A percentile compares a stretch with the other conserved stretches of the same genome.
Conservation (phyloP, 163 green algal genomes). For the Volvox carteri region DNA sequence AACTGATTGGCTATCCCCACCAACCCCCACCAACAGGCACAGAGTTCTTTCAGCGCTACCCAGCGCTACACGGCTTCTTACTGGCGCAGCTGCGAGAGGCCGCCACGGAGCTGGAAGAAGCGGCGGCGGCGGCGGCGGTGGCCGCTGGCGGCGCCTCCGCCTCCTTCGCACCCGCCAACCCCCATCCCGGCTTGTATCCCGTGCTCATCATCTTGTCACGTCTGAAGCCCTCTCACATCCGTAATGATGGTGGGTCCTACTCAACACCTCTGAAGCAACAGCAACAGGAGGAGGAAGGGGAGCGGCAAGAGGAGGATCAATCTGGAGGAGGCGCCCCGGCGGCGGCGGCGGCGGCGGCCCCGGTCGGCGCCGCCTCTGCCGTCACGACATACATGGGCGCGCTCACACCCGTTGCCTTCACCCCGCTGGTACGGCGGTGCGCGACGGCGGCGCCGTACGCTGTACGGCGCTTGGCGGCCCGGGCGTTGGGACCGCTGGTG, state of each 20-base stretch:
- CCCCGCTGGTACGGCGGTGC: conserved; percentile 69
- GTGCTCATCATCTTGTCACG: conserved; percentile 89
- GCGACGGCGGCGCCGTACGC: conserved; percentile 59
- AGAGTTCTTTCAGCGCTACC: conserved; percentile 90
- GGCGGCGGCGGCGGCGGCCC: background rate
- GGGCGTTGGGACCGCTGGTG: conserved; percentile 75
- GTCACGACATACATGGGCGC: conserved; percentile 33
- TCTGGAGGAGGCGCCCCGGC: background rate
- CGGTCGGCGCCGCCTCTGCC: background rate
- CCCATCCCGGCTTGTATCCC: conserved; percentile 87
- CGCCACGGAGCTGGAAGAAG: conserved; percentile 58
- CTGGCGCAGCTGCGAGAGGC: conserved; percentile 77
- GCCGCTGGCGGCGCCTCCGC: conserved; percentile 46
- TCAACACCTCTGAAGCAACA: background rate
- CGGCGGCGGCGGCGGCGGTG: background rate
- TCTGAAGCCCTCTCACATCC: conserved; percentile 66
- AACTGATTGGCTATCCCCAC: too few species aligned
- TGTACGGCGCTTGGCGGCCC: conserved; percentile 76
- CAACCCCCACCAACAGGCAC: too few species aligned
- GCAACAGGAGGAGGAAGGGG: background rate
- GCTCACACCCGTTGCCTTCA: conserved; percentile 68
- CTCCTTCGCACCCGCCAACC: background rate
- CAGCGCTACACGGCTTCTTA: conserved; percentile 89
- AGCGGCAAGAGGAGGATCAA: background rate
- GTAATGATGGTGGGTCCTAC: background rate